Evolutionary conservation across 2,329 filamentous ascomycete species (phyloP), one percentile per base, ranked within the genome.

Genomic region (Ilyonectria mors-panacis): DNA sequence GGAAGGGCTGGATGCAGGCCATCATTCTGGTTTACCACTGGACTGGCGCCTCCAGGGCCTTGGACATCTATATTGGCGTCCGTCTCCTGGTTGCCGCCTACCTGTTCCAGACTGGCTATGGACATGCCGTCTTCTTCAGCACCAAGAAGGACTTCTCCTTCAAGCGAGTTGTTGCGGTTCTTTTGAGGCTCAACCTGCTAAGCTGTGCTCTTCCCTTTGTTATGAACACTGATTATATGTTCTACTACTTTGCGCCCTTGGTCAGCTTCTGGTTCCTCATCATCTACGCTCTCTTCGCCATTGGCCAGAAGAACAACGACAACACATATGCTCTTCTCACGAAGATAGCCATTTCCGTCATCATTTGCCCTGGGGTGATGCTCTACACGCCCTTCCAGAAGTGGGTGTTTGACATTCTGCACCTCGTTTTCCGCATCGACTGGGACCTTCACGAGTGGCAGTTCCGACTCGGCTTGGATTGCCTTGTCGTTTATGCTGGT

Each of bases 1-100:
- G 88, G 85, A 92, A 91, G 79, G 90, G 90, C 1, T 86, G 88
- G 83, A 89, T 91, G 86, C 88, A 91, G 69, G 81, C 83, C 15
- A 77, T 86, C 2, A 79, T 85, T 23, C 71, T 85, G 1, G 80
- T 88, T 5, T 91, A 89, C 71, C 85, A 89, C 71, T 91, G 88
- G 76, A 86, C 86, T 59, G 83, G 83, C 57, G 85, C 53, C 75
- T 81, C 4, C 58, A 68, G 58, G 3, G 75, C 87, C 6, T 84
- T 84, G 76, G 30, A 33, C 30, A 83, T 89, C 47, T 88, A 89
- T 77, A 82, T 88, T 70, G 76, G 87, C 50, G 78, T 88, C 12
- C 85, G 87, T 37, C 77, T 90, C 2, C 78, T 87, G 17, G 82
- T 89, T n/a, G 85, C 88, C 0, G 83, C 84, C 1, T 92, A 90